phyloP scores from a whole-genome alignment of 2,329 filamentous ascomycete species.

The Ceratocystiopsis minuta region DNA sequence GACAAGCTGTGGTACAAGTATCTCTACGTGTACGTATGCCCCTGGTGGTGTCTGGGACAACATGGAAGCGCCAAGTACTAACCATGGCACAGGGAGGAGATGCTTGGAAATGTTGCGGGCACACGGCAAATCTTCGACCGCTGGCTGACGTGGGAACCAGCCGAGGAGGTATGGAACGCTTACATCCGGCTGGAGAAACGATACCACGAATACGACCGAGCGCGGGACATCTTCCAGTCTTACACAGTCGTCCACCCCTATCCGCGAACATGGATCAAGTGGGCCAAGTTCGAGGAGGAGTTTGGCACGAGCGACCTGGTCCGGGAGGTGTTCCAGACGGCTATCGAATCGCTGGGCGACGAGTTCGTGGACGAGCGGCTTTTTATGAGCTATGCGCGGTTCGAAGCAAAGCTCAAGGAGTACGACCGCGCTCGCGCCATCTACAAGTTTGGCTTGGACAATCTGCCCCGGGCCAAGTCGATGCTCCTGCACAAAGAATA shows the following conservation, averaged over 20 bases:
- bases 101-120: slow-evolving; percentile 80
- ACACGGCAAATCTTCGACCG: slow-evolving; percentile 89
- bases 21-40: slow-evolving; percentile 28
- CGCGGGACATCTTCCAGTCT: slow-evolving; percentile 73
- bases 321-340: slow-evolving; percentile 74
- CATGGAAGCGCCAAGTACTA: neutral
- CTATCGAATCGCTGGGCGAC: slow-evolving; percentile 78
- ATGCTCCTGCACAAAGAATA: slow-evolving; percentile 79
- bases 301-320: slow-evolving; percentile 83
- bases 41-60: too few relatives aligned
- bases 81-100: slow-evolving; percentile 75
- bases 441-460: slow-evolving; percentile 90
- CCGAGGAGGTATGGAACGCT: slow-evolving; percentile 85
- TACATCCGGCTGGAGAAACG: slow-evolving; percentile 97
- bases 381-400: slow-evolving; percentile 89
- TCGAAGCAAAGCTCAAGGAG: slow-evolving; percentile 87
- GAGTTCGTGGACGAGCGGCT: slow-evolving; percentile 93
- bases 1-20: slow-evolving; percentile 99
- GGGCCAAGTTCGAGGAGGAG: slow-evolving; percentile 94
- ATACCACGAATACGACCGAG: slow-evolving; percentile 79
- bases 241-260: slow-evolving; percentile 91
- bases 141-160: slow-evolving; percentile 97
- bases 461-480: slow-evolving; percentile 74
- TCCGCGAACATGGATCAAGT: slow-evolving; percentile 95
- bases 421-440: slow-evolving; percentile 86